Evolutionary conservation across 2,329 filamentous ascomycete species (phyloP), one percentile per base, ranked within the genome.

Genomic region (Fusarium newnesense): DNA sequence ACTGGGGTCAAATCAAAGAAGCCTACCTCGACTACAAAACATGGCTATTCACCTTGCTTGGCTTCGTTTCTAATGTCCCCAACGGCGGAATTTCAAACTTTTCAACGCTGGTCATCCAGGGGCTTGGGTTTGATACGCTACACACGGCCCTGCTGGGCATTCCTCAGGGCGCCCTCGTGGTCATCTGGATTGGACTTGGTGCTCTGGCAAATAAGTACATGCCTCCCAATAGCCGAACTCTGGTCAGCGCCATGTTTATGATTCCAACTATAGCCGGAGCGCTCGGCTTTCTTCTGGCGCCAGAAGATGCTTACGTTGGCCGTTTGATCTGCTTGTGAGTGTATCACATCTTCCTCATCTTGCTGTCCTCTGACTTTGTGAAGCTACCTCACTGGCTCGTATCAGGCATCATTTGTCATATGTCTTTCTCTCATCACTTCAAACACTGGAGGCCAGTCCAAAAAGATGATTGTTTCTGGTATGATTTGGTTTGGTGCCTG

Each of bases 401-500:
- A 83, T 67, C 81, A 83, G 43, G 82, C 83, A 1, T 83, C 83
- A 1, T 84, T 83, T 37, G 81, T 83, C 49, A 78, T 84, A 28
- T 79, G 75, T 5, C 79, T 87, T 0, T 84, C 83, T 2, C 82
- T 87, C 65, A 84, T 84, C 46, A 86, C 85, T 0, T 85, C 85
- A 42, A 88, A 88, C 72, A 85, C 84, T 0, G 85, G 83, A 2
- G 89, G 89, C 0, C 88, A 90, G 69, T 90, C 88, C 3, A 91
- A 91, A 77, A 90, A 92, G 76, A 88, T 91, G 50, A 87, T 91
- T 32, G 89, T 89, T n/a, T 90, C 89, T 28, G 89, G 87, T 3
- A 85, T 89, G 64, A 83, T 90, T 5, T 91, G 89, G 80, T 82
- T 91, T 15, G 88, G 88, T 1, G 88, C 88, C 63, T 90, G 88